Conservation (phyloP, 208 protist species). For the Leishmania tropica region DNA sequence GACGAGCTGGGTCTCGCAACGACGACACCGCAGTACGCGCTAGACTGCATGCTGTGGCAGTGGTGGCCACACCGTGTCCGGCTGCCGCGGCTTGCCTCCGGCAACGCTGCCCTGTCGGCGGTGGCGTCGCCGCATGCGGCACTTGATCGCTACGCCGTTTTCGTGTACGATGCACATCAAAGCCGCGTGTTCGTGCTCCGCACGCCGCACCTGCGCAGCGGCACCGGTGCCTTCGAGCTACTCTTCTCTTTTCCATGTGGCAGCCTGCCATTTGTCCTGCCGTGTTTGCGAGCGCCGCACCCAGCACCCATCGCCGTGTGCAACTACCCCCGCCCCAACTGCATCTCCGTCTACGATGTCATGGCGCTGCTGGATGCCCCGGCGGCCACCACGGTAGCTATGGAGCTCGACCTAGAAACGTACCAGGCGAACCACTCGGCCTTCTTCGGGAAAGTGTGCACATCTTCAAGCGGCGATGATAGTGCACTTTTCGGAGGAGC, state of each 20-base stretch:
- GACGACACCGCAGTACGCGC: constrained; percentile 20
- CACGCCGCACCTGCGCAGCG: constrained; percentile 53
- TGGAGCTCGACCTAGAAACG: constrained; percentile 18
- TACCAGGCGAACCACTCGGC: constrained; percentile 18
- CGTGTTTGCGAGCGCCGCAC: constrained; percentile 44
- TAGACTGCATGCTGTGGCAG: constrained; percentile 57
- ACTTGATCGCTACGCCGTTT: constrained; percentile 42
- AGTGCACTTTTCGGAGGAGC: background rate
- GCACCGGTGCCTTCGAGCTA: constrained; percentile 39
- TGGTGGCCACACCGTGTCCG: constrained; percentile 72
- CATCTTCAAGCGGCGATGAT: background rate
- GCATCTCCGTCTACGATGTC: constrained; percentile 62
- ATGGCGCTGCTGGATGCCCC: constrained; percentile 24
- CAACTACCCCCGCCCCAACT: constrained; percentile 58
- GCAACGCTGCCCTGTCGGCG: constrained; percentile 51
- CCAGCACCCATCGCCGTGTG: constrained; percentile 70
- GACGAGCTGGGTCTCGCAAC: constrained; percentile 41
- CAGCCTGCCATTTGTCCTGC: constrained; percentile 59
- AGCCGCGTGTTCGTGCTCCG: constrained; percentile 43
- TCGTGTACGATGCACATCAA: constrained; percentile 57
- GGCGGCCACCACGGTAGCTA: constrained; percentile 5
- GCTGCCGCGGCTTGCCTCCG: constrained; percentile 41
- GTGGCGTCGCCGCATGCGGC: constrained; percentile 45
- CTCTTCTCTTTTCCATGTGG: constrained; percentile 56
- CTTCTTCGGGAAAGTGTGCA: constrained; percentile 20